phyloP scores from a whole-genome alignment of 2,329 filamentous ascomycete species.

The Dothistroma septosporum region DNA sequence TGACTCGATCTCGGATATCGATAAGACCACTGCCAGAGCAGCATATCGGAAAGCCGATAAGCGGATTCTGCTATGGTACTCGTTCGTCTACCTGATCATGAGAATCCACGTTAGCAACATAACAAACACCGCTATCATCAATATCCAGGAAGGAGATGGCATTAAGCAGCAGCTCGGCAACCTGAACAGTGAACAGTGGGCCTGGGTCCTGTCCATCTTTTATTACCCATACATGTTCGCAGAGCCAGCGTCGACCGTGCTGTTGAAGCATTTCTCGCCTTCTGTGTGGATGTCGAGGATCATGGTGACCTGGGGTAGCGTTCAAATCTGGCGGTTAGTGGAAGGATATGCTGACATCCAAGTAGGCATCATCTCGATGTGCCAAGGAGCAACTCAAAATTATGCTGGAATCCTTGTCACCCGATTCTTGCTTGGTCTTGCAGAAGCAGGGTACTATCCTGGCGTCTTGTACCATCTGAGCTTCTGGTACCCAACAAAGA shows the following conservation, averaged over 20 bases:
- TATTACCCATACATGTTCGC: conserved; percentile 36
- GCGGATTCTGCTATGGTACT: conserved; percentile 32
- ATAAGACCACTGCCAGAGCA: conserved; percentile 13
- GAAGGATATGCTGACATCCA: not conserved
- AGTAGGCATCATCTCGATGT: conserved; percentile 24
- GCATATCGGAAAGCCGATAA: conserved; percentile 34
- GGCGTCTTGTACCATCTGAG: conserved; percentile 29
- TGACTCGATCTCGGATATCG: not conserved
- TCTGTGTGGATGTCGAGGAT: conserved; percentile 28
- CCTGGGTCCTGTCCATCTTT: conserved; percentile 34
- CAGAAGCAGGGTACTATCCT: conserved; percentile 27
- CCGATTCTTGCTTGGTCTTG: conserved; percentile 27
- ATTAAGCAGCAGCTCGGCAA: conserved; percentile 35
- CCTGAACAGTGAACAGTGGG: conserved; percentile 33
- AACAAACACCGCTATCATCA: conserved; percentile 36
- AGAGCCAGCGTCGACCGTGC: conserved; percentile 30
- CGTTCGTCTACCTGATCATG: conserved; percentile 33
- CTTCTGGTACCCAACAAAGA: conserved; percentile 35
- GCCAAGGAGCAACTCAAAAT: conserved; percentile 25
- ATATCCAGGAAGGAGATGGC: conserved; percentile 32
- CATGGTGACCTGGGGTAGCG: conserved; percentile 26
- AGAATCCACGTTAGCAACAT: conserved; percentile 34
- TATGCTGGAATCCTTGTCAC: conserved; percentile 22
- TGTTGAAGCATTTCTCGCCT: conserved; percentile 30
- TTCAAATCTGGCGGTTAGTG: not conserved